Evolutionary conservation across 2,329 filamentous ascomycete species (phyloP).

Genomic region (Xylariales sp.): DNA sequence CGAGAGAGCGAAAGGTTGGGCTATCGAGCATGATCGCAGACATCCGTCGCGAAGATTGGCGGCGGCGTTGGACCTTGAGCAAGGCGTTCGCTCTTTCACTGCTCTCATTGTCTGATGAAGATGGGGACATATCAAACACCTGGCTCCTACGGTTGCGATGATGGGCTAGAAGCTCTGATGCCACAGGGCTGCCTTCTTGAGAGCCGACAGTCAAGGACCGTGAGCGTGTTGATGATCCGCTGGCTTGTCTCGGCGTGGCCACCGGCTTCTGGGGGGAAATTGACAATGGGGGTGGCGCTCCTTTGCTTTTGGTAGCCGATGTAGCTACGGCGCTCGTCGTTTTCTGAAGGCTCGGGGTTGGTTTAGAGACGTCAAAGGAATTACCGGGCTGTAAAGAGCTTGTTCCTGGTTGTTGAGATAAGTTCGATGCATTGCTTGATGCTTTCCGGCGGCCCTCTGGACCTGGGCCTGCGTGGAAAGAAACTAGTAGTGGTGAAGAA

Average conservation of each 20-base stretch:
- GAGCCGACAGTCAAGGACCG: constrained; percentile 94
- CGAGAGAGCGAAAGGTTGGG: constrained; percentile 88
- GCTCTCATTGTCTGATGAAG: constrained; percentile 96
- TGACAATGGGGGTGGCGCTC: constrained; percentile 60
- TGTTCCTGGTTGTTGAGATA: constrained; percentile 79
- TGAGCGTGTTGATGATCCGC: constrained; percentile 74
- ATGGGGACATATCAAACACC: constrained; percentile 95
- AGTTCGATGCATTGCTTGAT: constrained; percentile 86
- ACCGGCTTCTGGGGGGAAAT: constrained; percentile 73
- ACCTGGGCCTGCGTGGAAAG: constrained; percentile 88
- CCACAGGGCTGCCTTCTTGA: constrained; percentile 84
- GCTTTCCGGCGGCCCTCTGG: constrained; percentile 86
- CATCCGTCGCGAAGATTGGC: constrained; percentile 94
- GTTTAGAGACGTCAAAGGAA: constrained; percentile 77
- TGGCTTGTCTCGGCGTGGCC: constrained; percentile 69
- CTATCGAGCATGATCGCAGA: constrained; percentile 91
- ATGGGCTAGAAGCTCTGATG: constrained; percentile 73
- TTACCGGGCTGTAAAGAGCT: constrained; percentile 76
- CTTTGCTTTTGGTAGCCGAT: constrained; percentile 68
- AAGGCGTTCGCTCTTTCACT: constrained; percentile 85
- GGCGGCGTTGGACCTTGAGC: constrained; percentile 88
- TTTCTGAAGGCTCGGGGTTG: constrained; percentile 69
- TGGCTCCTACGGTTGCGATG: constrained; percentile 94
- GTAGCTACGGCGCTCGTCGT: constrained; percentile 65
- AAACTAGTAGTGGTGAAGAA: constrained; percentile 92